These are phyloP conservation scores for Byssothecium circinans DNA, from an alignment of 2,329 filamentous ascomycete species.

Conservation along the genomic window DNA sequence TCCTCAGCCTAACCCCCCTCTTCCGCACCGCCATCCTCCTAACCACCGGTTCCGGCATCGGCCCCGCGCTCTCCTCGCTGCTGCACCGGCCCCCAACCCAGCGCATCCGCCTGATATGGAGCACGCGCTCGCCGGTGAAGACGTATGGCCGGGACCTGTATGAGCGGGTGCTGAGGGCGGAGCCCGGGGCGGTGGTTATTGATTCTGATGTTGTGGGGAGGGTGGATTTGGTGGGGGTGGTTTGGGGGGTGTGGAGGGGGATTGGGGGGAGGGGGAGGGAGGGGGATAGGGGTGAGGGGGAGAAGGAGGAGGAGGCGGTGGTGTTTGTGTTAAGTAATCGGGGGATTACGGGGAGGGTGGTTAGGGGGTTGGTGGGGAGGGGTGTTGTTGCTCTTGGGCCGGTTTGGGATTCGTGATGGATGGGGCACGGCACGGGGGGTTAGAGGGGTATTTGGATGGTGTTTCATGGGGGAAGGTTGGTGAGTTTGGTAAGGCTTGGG, in stretches of 20 bases:
- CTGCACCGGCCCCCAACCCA: constrained; percentile 53
- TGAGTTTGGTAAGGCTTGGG: too few relatives aligned
- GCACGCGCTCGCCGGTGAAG: constrained; percentile 60
- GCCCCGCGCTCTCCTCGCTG: constrained; percentile 53
- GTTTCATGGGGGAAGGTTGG: background rate
- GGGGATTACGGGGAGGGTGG: constrained; percentile 66
- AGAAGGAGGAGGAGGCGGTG: constrained; percentile 67
- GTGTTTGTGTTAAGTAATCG: constrained; percentile 75
- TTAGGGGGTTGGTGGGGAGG: constrained; percentile 67
- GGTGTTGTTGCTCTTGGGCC: constrained; percentile 71
- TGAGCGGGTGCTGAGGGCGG: constrained; percentile 57
- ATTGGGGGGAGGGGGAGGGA: too few relatives aligned
- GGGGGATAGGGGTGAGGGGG: too few relatives aligned
- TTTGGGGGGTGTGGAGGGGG: constrained; percentile 52
- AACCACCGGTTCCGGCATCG: constrained; percentile 41
- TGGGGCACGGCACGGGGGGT: too few relatives aligned
- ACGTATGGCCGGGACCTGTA: constrained; percentile 65
- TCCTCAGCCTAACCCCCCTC: constrained; percentile 34
- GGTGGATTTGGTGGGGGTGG: constrained; percentile 61
- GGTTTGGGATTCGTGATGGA: constrained; percentile 67
- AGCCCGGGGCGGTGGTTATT: constrained; percentile 66
- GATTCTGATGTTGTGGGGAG: constrained; percentile 64
- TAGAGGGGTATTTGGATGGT: background rate
- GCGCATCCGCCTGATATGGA: constrained; percentile 68
- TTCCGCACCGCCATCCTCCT: constrained; percentile 37